Conservation (phyloP, 2,329 filamentous ascomycete species). For the Phyllosticta citribraziliensis region DNA sequence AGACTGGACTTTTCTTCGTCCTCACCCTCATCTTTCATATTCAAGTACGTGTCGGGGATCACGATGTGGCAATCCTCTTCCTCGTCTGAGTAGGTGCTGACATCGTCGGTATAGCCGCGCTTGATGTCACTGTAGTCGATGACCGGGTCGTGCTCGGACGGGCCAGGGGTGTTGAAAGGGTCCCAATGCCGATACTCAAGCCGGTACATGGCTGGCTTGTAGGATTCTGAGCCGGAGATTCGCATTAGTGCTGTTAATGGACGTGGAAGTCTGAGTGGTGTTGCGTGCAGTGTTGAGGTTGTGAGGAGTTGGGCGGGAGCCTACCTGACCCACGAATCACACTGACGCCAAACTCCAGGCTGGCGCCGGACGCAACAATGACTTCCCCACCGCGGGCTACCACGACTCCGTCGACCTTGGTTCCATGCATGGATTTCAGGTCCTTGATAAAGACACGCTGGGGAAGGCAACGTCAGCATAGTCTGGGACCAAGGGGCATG, state of each 20-base stretch:
- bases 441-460: constrained; percentile 41
- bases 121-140: background rate
- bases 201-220: background rate
- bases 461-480: background rate
- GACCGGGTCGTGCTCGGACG: background rate
- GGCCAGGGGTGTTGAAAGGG: background rate
- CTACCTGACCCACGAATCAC: constrained; percentile 17
- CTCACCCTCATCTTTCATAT: background rate
- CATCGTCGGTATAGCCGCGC: background rate
- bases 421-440: constrained; percentile 53
- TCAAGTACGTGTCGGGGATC: background rate
- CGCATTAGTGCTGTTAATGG: background rate
- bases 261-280: background rate
- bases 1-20: background rate
- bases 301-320: background rate
- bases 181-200: background rate
- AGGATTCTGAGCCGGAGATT: background rate
- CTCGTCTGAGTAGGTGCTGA: background rate
- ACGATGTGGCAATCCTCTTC: background rate
- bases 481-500: background rate
- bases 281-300: background rate
- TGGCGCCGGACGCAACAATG: constrained; percentile 22
- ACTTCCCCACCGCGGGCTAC: constrained; percentile 18
- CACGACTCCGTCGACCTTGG: constrained; percentile 39
- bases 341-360: constrained; percentile 26